Evolutionary conservation across 2,329 filamentous ascomycete species (phyloP).

Genomic region (Monosporascus sp.): DNA sequence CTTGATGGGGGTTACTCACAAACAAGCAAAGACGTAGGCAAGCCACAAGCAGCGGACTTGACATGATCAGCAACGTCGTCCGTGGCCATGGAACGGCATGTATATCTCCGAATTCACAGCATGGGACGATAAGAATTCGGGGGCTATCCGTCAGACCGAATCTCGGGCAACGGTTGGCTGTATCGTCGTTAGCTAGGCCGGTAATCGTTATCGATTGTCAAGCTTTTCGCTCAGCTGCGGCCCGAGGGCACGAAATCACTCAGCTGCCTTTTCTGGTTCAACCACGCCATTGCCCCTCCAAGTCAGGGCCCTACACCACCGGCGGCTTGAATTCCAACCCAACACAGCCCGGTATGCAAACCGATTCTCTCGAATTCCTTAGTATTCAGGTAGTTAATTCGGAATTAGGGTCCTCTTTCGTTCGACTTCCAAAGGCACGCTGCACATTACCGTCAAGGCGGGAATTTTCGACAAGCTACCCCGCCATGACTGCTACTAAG

Average conservation of each 20-base stretch:
- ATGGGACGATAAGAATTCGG: neutral
- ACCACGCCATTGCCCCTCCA: neutral
- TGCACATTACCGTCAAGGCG: constrained; percentile 9
- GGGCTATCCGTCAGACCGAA: neutral
- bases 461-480: constrained; percentile 42
- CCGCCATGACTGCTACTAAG: constrained; percentile 77
- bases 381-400: too few relatives aligned
- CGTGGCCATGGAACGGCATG: neutral
- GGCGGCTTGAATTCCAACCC: neutral
- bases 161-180: neutral
- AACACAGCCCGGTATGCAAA: neutral
- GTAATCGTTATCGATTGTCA: neutral
- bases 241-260: neutral
- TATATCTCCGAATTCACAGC: neutral
- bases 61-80: neutral
- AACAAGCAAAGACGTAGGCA: too few relatives aligned
- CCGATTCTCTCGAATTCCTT: too few relatives aligned
- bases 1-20: too few relatives aligned
- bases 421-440: neutral
- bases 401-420: neutral
- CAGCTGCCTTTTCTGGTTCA: neutral
- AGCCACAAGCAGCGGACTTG: neutral
- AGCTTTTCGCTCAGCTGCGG: neutral
- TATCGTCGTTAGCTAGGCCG: neutral
- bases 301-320: neutral